These are phyloP conservation scores for Parietichytrium sp. DNA, from an alignment of 108 stramenopile genomes.

Conservation along the genomic window DNA sequence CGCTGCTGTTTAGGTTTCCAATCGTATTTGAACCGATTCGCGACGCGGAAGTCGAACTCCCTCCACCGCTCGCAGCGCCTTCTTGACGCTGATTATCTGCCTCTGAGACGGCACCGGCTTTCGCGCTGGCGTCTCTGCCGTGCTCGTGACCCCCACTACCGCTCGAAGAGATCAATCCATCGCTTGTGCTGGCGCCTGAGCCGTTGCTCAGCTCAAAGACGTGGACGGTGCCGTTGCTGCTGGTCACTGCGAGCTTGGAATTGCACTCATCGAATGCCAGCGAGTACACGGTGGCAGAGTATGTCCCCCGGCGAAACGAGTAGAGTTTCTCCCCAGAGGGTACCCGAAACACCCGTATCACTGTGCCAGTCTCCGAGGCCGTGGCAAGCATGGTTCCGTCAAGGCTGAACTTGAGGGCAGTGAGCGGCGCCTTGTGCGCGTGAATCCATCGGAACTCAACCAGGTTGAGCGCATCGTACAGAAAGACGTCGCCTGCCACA, in stretches of 20 bases:
- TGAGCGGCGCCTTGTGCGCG: constrained; percentile 54
- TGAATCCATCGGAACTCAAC: constrained; percentile 57
- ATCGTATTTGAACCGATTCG: too few relatives aligned
- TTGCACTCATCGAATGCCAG: constrained; percentile 56
- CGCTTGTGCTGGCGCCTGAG: too few relatives aligned
- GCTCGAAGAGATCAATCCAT: too few relatives aligned
- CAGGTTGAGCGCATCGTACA: constrained; percentile 57
- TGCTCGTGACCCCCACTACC: too few relatives aligned
- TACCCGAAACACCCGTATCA: constrained; percentile 57
- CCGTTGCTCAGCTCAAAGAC: constrained; percentile 54
- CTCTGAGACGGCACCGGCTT: too few relatives aligned
- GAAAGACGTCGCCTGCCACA: constrained; percentile 43
- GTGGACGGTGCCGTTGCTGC: constrained; percentile 56
- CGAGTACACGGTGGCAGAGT: constrained; percentile 54
- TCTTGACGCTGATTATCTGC: too few relatives aligned
- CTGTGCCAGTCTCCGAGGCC: constrained; percentile 57
- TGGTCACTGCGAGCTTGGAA: constrained; percentile 55
- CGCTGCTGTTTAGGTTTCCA: too few relatives aligned
- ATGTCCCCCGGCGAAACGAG: constrained; percentile 51
- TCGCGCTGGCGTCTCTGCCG: too few relatives aligned
- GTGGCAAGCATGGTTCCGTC: constrained; percentile 58
- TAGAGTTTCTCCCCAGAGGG: constrained; percentile 51
- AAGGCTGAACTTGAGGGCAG: constrained; percentile 52
- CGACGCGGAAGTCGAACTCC: too few relatives aligned
- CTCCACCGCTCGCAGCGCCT: too few relatives aligned